Evolutionary conservation across 805 yeast genomes (phyloP), one percentile per base, ranked within the genome.

Genomic region (Metschnikowia similis): DNA sequence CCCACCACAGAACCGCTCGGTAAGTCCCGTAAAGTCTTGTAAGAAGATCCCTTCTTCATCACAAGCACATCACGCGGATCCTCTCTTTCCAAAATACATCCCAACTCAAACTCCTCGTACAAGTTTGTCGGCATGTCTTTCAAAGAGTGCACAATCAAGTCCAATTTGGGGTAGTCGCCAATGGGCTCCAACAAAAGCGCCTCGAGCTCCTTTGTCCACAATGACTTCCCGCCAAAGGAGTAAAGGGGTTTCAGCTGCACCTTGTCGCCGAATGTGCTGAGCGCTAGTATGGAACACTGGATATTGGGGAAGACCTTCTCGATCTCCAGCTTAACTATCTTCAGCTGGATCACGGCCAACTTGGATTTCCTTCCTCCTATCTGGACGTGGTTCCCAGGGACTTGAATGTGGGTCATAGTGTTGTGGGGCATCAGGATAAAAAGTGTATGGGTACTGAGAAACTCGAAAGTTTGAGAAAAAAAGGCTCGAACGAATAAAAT

Each of bases 171-270:
- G 57, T 75, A 83, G 43, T 69, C 72, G 29, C 85, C 91, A 27
- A 82, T 76, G 41, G 78, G 74, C 54, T 79, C 79, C 56, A 86
- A 76, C 36, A 92, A 71, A 44, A 90, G 71, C 26, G 83, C 84
- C 69, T 94, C 99, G 50, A 94, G 75, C 68, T 94, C 99, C 63
- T 88, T 87, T 2, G 99, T 94, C 99, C 99, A 94, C 26, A 94
- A 67, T 0, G 97, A 83, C 66, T 94, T 94, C 27, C 99, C 99
- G 39, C 97, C 98, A 69, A 94, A 94, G 4, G 96, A 81, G 67
- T 92, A 94, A 45, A 94, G 74, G 7, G 99, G 97, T 64, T 82
- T 84, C 62, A 77, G 80, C 63, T 83, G 94, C 30, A 87, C 84
- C 63, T 88, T 86, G 71, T 94, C 99, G 27, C 98, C 99, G 34